phyloP scores from a whole-genome alignment of 768 basidiomycete species.

The Lentinula lateritia region DNA sequence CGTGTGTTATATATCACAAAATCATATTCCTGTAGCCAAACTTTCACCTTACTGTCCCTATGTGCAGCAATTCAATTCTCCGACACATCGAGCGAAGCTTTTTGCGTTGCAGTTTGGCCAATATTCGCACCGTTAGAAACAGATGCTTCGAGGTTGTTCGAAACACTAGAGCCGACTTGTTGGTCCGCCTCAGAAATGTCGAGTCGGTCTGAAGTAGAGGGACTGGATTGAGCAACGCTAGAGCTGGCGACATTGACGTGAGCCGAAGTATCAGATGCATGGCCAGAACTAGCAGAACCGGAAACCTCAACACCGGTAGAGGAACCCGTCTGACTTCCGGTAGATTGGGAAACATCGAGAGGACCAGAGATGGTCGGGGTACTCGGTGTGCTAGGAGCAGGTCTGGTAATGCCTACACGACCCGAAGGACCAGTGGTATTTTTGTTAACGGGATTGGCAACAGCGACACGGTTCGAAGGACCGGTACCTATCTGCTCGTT shows the following conservation, averaged over 20 bases:
- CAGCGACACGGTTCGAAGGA: too few species aligned
- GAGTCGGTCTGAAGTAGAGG: neutral
- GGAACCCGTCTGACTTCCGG: neutral
- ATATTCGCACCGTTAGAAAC: neutral
- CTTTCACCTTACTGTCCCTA: neutral
- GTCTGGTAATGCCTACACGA: neutral
- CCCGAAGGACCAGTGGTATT: neutral
- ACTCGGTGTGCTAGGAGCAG: neutral
- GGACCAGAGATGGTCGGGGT: neutral
- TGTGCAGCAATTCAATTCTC: neutral
- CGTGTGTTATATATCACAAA: neutral
- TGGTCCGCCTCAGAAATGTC: neutral
- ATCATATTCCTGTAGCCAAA: neutral
- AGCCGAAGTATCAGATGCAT: neutral
- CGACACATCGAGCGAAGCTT: neutral
- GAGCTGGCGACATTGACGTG: neutral
- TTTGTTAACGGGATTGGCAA: neutral
- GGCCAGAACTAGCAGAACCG: neutral
- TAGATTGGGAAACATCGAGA: neutral
- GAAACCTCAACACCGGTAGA: neutral
- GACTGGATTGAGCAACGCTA: neutral
- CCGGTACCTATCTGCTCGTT: neutral
- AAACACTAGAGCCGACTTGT: neutral
- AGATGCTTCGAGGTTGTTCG: neutral
- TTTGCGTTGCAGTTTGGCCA: neutral